Evolutionary conservation across 257 asterid species (phyloP).

Genomic region (Voacanga thouarsii): DNA sequence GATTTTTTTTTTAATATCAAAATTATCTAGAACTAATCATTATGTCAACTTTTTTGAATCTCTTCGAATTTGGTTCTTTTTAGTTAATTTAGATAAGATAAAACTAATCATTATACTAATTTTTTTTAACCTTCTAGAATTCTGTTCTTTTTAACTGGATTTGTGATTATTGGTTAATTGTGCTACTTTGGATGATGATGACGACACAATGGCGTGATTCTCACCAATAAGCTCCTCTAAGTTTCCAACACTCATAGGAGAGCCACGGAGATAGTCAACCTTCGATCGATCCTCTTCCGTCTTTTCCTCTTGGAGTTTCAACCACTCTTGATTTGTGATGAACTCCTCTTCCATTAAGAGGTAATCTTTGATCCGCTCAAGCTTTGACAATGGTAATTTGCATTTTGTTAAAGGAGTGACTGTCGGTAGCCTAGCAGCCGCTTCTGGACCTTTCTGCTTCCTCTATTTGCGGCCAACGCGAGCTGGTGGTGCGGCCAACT

Average conservation of each 20-base stretch:
- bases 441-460: conserved; percentile 81
- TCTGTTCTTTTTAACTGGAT: no score
- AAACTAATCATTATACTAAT: no score
- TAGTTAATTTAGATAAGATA: no score
- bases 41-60: no score
- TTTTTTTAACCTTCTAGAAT: no score
- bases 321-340: conserved; percentile 79
- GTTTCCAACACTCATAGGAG: conserved; percentile 95
- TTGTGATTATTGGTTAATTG: no score
- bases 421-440: conserved; percentile 72
- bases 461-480: conserved; percentile 92
- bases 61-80: no score
- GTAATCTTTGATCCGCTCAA: conserved; percentile 74
- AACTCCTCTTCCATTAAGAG: conserved; percentile 91
- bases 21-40: no score
- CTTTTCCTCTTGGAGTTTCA: conserved; percentile 94
- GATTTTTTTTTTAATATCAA: no score
- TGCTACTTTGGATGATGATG: no score
- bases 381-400: conserved; percentile 63
- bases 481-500: conserved; percentile 85
- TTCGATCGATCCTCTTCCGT: conserved; percentile 89
- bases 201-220: conserved; percentile 83
- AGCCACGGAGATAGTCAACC: conserved; percentile 78
- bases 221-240: conserved; percentile 89
- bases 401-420: conserved; percentile 80